Conservation (phyloP, 2,329 filamentous ascomycete genomes). For the Dichotomopilus funicola region DNA sequence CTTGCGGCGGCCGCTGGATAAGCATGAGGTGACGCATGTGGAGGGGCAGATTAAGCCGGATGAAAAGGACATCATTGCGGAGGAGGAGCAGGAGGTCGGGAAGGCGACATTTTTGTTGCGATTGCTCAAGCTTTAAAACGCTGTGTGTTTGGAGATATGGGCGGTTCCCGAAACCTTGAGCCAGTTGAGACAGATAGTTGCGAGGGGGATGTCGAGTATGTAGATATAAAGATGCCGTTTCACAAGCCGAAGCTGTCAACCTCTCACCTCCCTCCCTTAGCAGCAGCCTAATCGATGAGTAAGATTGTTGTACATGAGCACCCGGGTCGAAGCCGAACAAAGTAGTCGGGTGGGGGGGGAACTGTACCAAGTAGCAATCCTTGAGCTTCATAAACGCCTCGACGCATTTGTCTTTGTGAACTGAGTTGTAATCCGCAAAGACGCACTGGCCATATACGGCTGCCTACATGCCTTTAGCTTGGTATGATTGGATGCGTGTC, state of each 20-base stretch:
- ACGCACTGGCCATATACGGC: slow-evolving; percentile 87
- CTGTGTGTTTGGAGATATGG: background rate
- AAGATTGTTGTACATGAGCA: background rate
- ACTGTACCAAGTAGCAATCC: slow-evolving; percentile 76
- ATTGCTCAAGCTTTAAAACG: slow-evolving; percentile 60
- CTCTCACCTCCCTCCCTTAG: slow-evolving; percentile 19
- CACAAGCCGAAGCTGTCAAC: background rate
- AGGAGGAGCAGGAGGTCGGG: slow-evolving; percentile 82
- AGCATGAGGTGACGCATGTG: slow-evolving; percentile 54
- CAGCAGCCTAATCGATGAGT: slow-evolving; percentile 16
- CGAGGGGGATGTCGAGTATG: too few relatives aligned
- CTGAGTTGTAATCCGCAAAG: slow-evolving; percentile 78
- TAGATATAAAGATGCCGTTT: too few relatives aligned
- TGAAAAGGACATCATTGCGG: slow-evolving; percentile 22
- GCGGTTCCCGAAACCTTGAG: too few relatives aligned
- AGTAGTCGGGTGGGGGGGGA: background rate
- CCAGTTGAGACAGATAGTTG: too few relatives aligned
- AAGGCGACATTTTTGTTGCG: slow-evolving; percentile 63
- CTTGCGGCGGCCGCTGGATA: slow-evolving; percentile 68
- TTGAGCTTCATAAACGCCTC: slow-evolving; percentile 81
- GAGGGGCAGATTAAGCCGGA: slow-evolving; percentile 43
- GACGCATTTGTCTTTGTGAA: slow-evolving; percentile 84
- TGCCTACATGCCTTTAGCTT: slow-evolving; percentile 47
- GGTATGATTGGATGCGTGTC: too few relatives aligned
- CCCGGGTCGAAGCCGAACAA: background rate